Evolutionary conservation across 1,284 basidiomycete genomes (phyloP), one percentile per base, ranked within the genome.

Genomic region (Taiwanofungus camphoratus): DNA sequence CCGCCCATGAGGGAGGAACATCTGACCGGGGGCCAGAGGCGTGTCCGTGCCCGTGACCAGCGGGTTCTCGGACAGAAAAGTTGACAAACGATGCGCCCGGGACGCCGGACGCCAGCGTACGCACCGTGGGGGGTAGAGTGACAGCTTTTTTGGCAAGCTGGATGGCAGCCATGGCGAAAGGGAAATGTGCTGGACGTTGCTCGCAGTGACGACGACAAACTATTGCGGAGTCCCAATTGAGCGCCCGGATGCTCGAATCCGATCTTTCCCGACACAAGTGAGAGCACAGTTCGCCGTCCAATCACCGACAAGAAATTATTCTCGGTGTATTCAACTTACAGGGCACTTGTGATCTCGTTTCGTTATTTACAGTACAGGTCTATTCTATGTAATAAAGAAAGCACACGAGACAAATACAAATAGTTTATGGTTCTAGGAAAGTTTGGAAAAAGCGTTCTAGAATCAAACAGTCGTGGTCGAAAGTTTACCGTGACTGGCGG

Each of bases 121-220:
- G 80, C 53, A 88, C 80, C 36, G 91, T 91, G 46, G 91, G 87
- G 33, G 87, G 68, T 58, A 95, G 71, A 68, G 82, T 92, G 63
- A 91, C 69, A 53, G 84, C 83, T 69, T 82, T 89, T 81, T 82
- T 87, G 55, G 77, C 71, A 67, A 74, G 77, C 61, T 80, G 74
- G 62, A 82, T 67, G 57, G 77, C 67, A 63, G 82, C 78, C 83
- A 86, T 84, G 58, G 61, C 55, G 60, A 48, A 40, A 29, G 50
- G 42, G 43, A 32, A 36, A 27, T 22, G 36, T 38, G 50, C 51
- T 56, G 47, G 46, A 48, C 57, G 53, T 52, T 51, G 58, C 48
- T 42, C 45, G 46, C 41, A 42, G 55, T 56, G 55, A 56, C 55
- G 55, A 52, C 19, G 47, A 52, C 46, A 48, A 52, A 51, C 49